These are phyloP conservation scores for Alternaria arborescens DNA, from an alignment of 2,329 filamentous ascomycete species.

Conservation along the genomic window DNA sequence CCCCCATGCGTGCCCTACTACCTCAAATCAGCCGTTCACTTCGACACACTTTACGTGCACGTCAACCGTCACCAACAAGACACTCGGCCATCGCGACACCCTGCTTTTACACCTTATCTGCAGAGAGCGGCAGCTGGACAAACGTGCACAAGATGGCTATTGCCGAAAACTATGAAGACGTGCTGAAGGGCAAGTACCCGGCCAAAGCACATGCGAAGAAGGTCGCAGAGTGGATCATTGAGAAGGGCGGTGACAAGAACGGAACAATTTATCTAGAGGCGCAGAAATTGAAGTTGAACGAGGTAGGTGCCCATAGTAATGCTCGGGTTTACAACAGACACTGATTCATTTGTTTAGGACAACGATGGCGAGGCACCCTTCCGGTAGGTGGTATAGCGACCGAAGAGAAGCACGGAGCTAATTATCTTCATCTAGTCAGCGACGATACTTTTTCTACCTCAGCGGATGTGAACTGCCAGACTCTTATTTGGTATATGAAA, in stretches of 20 bases:
- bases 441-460: constrained; percentile 93
- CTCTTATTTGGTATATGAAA: constrained; percentile 81
- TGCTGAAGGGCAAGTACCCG: constrained; percentile 71
- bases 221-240: constrained; percentile 80
- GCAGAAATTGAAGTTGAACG: constrained; percentile 79
- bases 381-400: constrained; percentile 61
- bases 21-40: constrained; percentile 15
- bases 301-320: constrained; percentile 53
- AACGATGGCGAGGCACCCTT: constrained; percentile 85
- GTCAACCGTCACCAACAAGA: constrained; percentile 1
- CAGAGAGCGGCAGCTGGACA: constrained; percentile 16
- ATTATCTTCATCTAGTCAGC: constrained; percentile 66
- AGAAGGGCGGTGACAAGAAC: constrained; percentile 68
- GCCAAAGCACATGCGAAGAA: constrained; percentile 86
- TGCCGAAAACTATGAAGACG: constrained; percentile 45
- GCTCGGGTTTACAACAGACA: neutral
- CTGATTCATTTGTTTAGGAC: constrained; percentile 60
- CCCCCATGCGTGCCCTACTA: constrained; percentile 20
- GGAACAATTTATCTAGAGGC: constrained; percentile 90
- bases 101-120: constrained; percentile 11
- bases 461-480: constrained; percentile 86
- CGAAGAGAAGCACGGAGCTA: neutral
- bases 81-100: constrained; percentile 2
- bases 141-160: constrained; percentile 38
- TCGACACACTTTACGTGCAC: constrained; percentile 11